Evolutionary conservation across 2,329 filamentous ascomycete species (phyloP).

Genomic region (Beauveria scarabaeidicola): DNA sequence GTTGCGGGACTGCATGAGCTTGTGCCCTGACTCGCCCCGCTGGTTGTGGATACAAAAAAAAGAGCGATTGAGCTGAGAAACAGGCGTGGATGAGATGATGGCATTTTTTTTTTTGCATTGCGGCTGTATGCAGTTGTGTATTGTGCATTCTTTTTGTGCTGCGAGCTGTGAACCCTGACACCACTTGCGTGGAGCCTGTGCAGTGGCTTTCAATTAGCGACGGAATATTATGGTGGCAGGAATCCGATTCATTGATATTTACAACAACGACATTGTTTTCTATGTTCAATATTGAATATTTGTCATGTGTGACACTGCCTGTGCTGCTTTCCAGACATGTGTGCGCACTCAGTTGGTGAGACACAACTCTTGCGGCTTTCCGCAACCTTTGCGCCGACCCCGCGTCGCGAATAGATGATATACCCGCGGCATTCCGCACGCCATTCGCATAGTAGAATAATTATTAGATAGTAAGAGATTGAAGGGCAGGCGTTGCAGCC

Average conservation of each 20-base stretch:
- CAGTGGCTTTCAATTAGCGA: no score
- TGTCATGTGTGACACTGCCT: neutral
- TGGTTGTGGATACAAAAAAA: neutral
- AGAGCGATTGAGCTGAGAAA: neutral
- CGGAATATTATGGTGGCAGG: neutral
- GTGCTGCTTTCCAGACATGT: slow-evolving; percentile 8
- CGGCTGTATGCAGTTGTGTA: neutral
- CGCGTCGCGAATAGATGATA: neutral
- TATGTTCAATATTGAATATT: neutral
- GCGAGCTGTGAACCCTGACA: no score
- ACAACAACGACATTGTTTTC: neutral
- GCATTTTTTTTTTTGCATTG: neutral
- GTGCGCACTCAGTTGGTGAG: neutral
- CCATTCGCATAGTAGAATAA: no score
- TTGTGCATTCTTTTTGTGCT: no score
- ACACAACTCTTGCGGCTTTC: neutral
- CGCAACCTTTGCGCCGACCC: neutral
- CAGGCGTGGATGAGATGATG: neutral
- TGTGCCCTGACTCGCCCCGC: slow-evolving; percentile 1
- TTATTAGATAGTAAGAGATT: neutral
- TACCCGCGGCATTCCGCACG: neutral
- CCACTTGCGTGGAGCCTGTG: neutral
- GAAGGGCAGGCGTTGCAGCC: neutral
- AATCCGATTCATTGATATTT: neutral
- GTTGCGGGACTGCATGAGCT: neutral